These are phyloP conservation scores for Suzukiozyma palmioleophila DNA, from an alignment of 1,139 yeast species.

Conservation along the genomic window DNA sequence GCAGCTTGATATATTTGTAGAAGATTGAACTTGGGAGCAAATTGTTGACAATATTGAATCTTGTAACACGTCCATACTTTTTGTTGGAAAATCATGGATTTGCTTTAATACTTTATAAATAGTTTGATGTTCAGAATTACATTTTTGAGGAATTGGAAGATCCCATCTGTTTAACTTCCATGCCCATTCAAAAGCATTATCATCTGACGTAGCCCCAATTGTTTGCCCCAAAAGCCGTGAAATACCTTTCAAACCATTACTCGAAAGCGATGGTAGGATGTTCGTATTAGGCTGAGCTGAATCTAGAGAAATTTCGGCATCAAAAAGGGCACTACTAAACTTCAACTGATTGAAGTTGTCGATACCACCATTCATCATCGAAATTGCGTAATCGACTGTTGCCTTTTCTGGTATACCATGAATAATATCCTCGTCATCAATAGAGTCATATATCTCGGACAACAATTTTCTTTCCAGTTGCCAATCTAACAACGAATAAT, in stretches of 20 bases:
- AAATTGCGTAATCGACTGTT: slow-evolving; percentile 47
- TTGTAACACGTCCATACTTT: slow-evolving; percentile 12
- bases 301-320: slow-evolving; percentile 31
- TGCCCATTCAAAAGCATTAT: slow-evolving; percentile 39
- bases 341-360: slow-evolving; percentile 40
- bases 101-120: slow-evolving; percentile 46
- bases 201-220: slow-evolving; percentile 2
- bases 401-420: slow-evolving; percentile 61
- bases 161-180: slow-evolving; percentile 79
- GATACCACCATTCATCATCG: slow-evolving; percentile 31
- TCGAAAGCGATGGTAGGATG: slow-evolving; percentile 35
- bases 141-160: slow-evolving; percentile 38
- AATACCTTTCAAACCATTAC: slow-evolving; percentile 47
- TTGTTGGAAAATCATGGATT: slow-evolving; percentile 27
- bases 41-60: slow-evolving; percentile 17
- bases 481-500: slow-evolving; percentile 1
- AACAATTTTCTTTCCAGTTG: slow-evolving; percentile 14
- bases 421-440: slow-evolving; percentile 59
- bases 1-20: slow-evolving; percentile 8
- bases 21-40: slow-evolving; percentile 10
- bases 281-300: slow-evolving; percentile 6
- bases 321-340: slow-evolving; percentile 55
- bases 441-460: slow-evolving; percentile 38
- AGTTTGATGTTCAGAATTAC: slow-evolving; percentile 33
- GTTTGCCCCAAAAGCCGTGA: slow-evolving; percentile 31